phyloP scores from a whole-genome alignment of 2,329 filamentous ascomycete species.

The Paraconiothyrium sp. region DNA sequence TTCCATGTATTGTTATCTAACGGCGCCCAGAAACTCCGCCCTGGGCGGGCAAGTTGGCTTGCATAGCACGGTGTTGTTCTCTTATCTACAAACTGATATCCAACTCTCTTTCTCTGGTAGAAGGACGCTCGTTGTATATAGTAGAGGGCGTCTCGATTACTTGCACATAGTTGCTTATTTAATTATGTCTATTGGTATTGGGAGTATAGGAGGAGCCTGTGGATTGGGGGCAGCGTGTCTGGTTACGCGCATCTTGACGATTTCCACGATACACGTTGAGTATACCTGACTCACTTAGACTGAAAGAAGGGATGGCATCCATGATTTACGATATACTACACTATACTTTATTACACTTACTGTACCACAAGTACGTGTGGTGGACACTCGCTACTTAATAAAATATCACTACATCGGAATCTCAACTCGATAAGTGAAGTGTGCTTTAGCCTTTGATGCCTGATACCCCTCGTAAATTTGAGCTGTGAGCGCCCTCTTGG shows the following conservation, averaged over 20 bases:
- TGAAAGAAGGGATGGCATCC: slow-evolving; percentile 2
- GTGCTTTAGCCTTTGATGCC: slow-evolving; percentile 10
- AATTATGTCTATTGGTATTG: slow-evolving; percentile 17
- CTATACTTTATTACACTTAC: slow-evolving; percentile 11
- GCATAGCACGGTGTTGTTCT: slow-evolving; percentile 22
- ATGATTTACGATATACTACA: slow-evolving; percentile 11
- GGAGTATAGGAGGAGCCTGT: neutral
- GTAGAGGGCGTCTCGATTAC: slow-evolving; percentile 32
- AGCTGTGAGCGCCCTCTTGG: slow-evolving; percentile 12
- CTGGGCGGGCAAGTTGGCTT: slow-evolving; percentile 9
- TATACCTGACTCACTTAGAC: slow-evolving; percentile 30
- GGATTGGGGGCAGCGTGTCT: slow-evolving; percentile 24
- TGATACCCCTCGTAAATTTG: slow-evolving; percentile 12
- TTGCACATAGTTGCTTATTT: slow-evolving; percentile 22
- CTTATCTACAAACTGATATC: slow-evolving; percentile 12
- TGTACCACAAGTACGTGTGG: slow-evolving; percentile 18
- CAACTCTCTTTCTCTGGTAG: slow-evolving; percentile 28
- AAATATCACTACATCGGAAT: slow-evolving; percentile 5
- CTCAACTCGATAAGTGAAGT: neutral
- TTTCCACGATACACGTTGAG: slow-evolving; percentile 17
- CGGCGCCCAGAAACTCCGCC: neutral
- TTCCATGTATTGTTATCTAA: slow-evolving; percentile 13
- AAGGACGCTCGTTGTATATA: slow-evolving; percentile 44
- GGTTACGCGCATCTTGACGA: slow-evolving; percentile 29
- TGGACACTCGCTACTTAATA: slow-evolving; percentile 25